Base-by-base conservation (phyloP, 2,329 filamentous ascomycete species). In the Trichophyton benhamiae region DNA sequence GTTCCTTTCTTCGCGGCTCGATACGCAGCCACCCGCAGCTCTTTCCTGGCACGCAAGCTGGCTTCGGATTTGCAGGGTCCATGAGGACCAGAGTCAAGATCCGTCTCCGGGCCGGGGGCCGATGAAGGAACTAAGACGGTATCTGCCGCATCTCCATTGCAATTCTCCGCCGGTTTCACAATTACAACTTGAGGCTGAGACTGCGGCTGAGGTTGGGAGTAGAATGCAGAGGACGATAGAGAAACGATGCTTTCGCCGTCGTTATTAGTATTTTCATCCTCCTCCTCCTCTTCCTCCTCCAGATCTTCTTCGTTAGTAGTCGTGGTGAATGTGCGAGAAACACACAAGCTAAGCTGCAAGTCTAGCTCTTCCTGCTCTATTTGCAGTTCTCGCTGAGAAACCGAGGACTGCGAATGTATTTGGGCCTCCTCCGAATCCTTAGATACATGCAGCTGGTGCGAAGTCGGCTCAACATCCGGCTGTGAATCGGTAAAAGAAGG, bases 1-100 rank as follows among this genome's bases (percentile, higher is more conserved):
- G 72, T 77, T 8, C 73, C 72, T 64, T 72, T 74, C 8, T 68
- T 71, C 17, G 72, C 77, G 27, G 76, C 76, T 17, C 72, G 66
- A 59, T 75, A 81, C 25, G 72, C 76, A 60, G 67, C 71, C 25
- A 65, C 66, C 1, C 72, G 70, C 41, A 44, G 11, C 42, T 38
- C 46, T 13, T 17, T 59, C 13, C 44, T 20, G 22, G 25, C n/a
- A 4, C 33, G 33, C 33, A 11, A 36, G 20, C 15, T 22, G 13
- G 13, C n/a, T 42, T 30, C 22, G 27, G 49, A 33, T 7, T 13
- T 53, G 57, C 30, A 38, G 53, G 22, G 57, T 17, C 46, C 57
- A 30, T 9, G 33, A 11, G 33, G 33, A 13, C 11, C 33, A 9
- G n/a, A 7, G 8, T 59, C 41, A 2, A 30, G 1, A 8, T 63